Percentiles rank a stretch among this genome's conserved stretches.
These are phyloP conservation scores for Solanum hybrid DNA, from an alignment of 305 asterid species.

Conservation along the genomic window DNA sequence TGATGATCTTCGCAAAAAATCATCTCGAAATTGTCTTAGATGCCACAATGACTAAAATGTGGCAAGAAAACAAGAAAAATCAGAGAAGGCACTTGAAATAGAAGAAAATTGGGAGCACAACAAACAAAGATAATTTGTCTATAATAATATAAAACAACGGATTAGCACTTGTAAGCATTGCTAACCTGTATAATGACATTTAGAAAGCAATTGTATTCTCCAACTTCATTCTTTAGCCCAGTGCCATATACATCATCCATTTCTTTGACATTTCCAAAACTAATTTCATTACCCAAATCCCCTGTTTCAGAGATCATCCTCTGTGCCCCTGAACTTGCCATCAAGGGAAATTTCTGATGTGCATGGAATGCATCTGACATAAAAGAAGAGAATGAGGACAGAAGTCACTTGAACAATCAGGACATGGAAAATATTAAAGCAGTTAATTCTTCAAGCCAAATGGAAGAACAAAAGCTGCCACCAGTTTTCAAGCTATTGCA, in stretches of 20 bases:
- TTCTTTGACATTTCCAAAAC: conserved; percentile 26
- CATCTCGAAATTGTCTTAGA: conserved; percentile 68
- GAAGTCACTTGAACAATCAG: background rate
- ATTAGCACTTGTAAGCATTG: conserved; percentile 5
- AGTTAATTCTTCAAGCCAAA: background rate
- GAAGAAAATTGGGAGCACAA: background rate
- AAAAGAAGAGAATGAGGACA: background rate
- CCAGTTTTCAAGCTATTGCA: background rate
- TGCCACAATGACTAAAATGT: conserved; percentile 81
- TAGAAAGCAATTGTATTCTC: conserved; percentile 89
- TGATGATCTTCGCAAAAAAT: conserved; percentile 63
- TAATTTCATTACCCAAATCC: conserved; percentile 26
- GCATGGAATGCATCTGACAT: conserved; percentile 39
- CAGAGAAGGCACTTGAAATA: conserved; percentile 10
- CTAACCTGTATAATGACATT: conserved; percentile 96
- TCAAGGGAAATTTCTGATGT: conserved; percentile 29
- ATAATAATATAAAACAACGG: background rate
- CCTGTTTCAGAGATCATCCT: conserved; percentile 23
- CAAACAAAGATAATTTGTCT: background rate
- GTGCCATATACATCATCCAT: conserved; percentile 59
- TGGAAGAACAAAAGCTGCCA: background rate
- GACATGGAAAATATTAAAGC: background rate
- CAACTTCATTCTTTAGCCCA: conserved; percentile 83
- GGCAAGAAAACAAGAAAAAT: conserved; percentile 6
- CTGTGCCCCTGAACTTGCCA: conserved; percentile 19